phyloP scores from a whole-genome alignment of 2,329 filamentous ascomycete genomes.

The Sclerotinia subarctica region DNA sequence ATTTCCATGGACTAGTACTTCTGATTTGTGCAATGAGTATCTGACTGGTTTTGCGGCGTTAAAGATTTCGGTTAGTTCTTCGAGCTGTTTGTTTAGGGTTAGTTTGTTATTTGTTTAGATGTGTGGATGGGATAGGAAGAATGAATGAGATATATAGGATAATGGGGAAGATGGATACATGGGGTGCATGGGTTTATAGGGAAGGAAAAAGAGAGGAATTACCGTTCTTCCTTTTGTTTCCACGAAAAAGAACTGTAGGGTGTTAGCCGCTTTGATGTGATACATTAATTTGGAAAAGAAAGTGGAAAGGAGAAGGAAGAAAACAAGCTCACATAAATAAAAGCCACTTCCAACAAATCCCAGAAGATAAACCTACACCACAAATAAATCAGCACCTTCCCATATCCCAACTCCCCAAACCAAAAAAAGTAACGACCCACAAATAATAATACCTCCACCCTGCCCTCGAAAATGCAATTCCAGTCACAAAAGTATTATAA shows the following conservation, averaged over 20 bases:
- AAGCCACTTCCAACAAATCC: constrained; percentile 14
- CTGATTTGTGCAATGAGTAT: constrained; percentile 10
- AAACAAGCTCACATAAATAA: not conserved
- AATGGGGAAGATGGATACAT: too few relatives aligned
- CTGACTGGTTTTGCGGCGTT: constrained; percentile 14
- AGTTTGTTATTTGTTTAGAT: too few relatives aligned
- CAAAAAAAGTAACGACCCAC: not conserved
- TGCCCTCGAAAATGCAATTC: constrained; percentile 11
- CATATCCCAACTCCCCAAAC: too few relatives aligned
- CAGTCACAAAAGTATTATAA: constrained; percentile 20
- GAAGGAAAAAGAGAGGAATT: fast-evolving
- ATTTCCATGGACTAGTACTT: not conserved
- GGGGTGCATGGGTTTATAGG: not conserved
- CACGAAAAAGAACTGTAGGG: constrained; percentile 13
- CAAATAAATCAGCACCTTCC: not conserved
- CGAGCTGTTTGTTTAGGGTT: not conserved
- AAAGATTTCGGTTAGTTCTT: constrained; percentile 16
- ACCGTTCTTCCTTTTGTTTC: constrained; percentile 18
- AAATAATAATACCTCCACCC: constrained; percentile 20
- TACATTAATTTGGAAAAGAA: too few relatives aligned
- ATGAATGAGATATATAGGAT: too few relatives aligned
- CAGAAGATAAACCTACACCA: constrained; percentile 4
- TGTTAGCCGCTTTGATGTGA: not conserved
- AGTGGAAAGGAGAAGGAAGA: not conserved
- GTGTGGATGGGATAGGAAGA: too few relatives aligned